Base-by-base conservation (phyloP, 1,284 basidiomycete genomes). In the Cerioporus squamosus region DNA sequence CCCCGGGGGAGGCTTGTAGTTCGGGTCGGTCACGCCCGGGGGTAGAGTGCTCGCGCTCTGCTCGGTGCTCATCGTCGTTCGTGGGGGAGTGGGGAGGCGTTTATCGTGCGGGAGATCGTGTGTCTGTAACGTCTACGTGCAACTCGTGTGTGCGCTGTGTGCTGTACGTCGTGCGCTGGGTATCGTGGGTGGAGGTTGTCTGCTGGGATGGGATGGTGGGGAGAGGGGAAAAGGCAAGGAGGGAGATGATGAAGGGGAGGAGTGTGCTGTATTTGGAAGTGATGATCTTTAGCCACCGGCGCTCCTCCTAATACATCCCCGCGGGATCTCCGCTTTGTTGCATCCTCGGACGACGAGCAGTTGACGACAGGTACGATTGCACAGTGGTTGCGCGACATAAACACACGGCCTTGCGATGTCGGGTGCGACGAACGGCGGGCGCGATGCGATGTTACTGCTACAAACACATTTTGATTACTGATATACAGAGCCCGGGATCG, bases 1-100 rank as follows among this genome's bases (percentile, higher is more conserved):
- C 17, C 94, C 94, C 9, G 92, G 87, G 6, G 79, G 79, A 2
- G 91, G 90, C 67, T 80, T 79, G 75, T 89, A 91, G 72, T 83
- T 82, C 22, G 85, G 82, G 74, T 91, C 83, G 1, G 87, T 88
- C 61, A 88, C 76, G 63, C 84, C 85, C 47, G 75, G 74, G 17
- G 86, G 86, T 75, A 87, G 77, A 3, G 83, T 74, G 60, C 81
- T 84, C 48, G 79, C 84, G 69, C 76, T 83, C 54, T 80, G 79
- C 45, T 64, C 55, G 44, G 61, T 51, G 49, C 59, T 53, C 44
- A 60, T 63, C 69, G 71, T 71, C 20, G 53, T 58, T 10, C 12
- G 33, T 39, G 42, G 51, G 26, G 24, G 7, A 26, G 39, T n/a
- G 22, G 42, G 33, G 33, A 29, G 33, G 33, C 6, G 33, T 36